Percentiles rank a stretch among this genome's conserved stretches.
Conservation (phyloP, 2,329 filamentous ascomycete genomes). For the Allantophomopsis cytisporea region DNA sequence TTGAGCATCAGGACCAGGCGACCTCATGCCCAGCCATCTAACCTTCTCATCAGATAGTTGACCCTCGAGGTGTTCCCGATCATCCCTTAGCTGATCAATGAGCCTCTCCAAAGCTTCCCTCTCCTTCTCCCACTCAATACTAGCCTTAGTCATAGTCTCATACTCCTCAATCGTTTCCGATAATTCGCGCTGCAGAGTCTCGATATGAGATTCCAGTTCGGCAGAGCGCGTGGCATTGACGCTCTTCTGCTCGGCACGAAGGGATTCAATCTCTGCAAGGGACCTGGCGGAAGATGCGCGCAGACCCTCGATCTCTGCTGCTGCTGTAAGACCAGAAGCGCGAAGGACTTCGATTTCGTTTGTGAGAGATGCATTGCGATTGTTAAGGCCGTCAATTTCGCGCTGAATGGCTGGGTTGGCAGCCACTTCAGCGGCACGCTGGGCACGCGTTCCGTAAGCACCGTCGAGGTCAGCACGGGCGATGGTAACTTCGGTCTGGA, state of each 20-base stretch:
- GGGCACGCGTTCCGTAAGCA: constrained; percentile 69
- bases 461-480: constrained; percentile 84
- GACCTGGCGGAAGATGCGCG: constrained; percentile 6
- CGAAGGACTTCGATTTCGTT: constrained; percentile 28
- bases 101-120: constrained; percentile 47
- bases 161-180: constrained; percentile 56
- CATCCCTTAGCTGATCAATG: constrained; percentile 50
- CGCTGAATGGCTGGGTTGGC: constrained; percentile 41
- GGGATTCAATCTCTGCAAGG: neutral
- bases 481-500: constrained; percentile 75
- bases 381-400: constrained; percentile 41
- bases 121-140: constrained; percentile 59
- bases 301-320: constrained; percentile 14
- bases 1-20: constrained; percentile 25
- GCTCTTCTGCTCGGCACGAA: constrained; percentile 17
- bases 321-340: constrained; percentile 5
- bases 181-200: constrained; percentile 49
- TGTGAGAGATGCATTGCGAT: constrained; percentile 28
- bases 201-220: constrained; percentile 28
- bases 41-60: constrained; percentile 56
- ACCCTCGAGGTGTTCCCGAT: constrained; percentile 47
- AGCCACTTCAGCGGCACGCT: constrained; percentile 53
- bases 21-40: constrained; percentile 47
- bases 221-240: neutral
- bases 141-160: constrained; percentile 55